phyloP scores from a whole-genome alignment of 2,329 filamentous ascomycete genomes.

The Rutstroemia sp. region DNA sequence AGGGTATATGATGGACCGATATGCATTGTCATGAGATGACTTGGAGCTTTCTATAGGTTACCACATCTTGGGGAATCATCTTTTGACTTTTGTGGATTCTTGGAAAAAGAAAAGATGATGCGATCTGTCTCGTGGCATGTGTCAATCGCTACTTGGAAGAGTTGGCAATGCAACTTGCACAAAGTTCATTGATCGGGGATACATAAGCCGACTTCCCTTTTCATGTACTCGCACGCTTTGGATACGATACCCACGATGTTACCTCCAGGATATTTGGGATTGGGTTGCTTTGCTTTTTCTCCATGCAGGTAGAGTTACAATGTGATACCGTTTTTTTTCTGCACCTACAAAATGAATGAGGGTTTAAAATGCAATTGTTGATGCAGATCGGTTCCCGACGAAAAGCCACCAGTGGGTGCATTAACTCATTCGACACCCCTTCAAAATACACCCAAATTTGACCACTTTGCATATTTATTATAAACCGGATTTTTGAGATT shows the following conservation, averaged over 20 bases:
- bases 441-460: no score
- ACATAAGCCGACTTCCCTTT: background rate
- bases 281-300: background rate
- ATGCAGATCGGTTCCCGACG: background rate
- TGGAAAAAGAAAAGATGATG: background rate
- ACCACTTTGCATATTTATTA: no score
- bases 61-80: background rate
- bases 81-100: background rate
- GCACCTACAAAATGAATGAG: background rate
- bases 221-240: background rate
- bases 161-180: background rate
- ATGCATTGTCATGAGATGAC: background rate
- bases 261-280: background rate
- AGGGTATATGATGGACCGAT: background rate
- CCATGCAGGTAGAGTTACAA: background rate
- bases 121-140: background rate
- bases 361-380: background rate
- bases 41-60: background rate
- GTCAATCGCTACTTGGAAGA: background rate
- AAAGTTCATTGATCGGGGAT: background rate
- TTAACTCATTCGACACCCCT: no score
- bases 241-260: background rate
- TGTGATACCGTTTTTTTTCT: slow-evolving; percentile 5
- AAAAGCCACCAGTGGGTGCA: no score
- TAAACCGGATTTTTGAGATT: no score